These are phyloP conservation scores for Lentithecium fluviatile DNA, from an alignment of 495 filamentous ascomycete genomes.

Conservation along the genomic window DNA sequence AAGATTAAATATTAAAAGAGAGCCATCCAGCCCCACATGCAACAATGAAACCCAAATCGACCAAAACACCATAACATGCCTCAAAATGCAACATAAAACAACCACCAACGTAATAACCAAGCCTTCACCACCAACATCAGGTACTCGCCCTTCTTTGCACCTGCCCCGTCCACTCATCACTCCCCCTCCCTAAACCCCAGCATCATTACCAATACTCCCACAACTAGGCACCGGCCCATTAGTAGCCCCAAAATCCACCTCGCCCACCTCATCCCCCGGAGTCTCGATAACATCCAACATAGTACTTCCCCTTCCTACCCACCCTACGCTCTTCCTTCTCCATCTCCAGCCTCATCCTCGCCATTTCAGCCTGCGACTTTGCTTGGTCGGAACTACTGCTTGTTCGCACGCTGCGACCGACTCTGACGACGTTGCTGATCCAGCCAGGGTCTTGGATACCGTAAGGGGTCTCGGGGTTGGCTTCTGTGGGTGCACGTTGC, in stretches of 20 bases:
- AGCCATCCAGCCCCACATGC: not conserved
- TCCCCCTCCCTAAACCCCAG: not conserved
- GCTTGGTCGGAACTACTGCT: slow-evolving; percentile 6
- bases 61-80: not conserved
- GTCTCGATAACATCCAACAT: not conserved
- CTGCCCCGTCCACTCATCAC: not conserved
- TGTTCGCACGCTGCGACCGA: not conserved
- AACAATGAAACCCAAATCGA: not conserved
- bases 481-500: not conserved
- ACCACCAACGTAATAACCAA: not conserved
- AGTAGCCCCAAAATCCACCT: not conserved
- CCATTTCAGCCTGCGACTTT: slow-evolving; percentile 12
- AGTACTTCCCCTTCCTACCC: not conserved
- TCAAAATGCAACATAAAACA: not conserved
- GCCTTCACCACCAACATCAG: not conserved
- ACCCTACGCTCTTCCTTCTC: slow-evolving; percentile 34
- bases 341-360: slow-evolving; percentile 17
- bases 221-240: too few species aligned
- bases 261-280: slow-evolving; percentile 1
- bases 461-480: not conserved
- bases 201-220: not conserved
- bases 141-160: not conserved
- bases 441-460: not conserved
- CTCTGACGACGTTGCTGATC: not conserved
- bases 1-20: not conserved